Conservation (phyloP, 2,329 filamentous ascomycete species). For the Colletotrichum camelliae region DNA sequence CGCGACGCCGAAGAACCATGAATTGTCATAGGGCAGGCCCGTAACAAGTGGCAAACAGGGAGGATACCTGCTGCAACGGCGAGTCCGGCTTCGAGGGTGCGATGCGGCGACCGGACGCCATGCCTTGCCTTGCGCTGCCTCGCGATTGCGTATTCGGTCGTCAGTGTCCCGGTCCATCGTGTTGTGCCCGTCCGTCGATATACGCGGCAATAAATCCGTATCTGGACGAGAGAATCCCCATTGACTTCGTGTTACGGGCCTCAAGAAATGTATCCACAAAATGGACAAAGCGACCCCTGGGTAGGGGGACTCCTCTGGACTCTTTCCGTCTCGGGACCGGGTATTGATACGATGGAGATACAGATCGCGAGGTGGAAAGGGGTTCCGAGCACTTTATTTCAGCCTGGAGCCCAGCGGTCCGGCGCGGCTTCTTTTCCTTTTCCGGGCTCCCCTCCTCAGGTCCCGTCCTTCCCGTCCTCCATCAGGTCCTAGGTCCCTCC, state of each 20-base stretch:
- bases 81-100: background rate
- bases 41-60: background rate
- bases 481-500: background rate
- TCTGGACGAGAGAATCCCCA: background rate
- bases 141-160: background rate
- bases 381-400: background rate
- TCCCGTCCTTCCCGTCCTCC: background rate
- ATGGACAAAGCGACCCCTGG: background rate
- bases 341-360: slow-evolving; percentile 11
- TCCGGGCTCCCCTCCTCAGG: background rate
- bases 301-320: background rate
- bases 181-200: background rate
- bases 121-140: background rate
- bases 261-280: background rate
- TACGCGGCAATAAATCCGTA: background rate
- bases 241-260: background rate
- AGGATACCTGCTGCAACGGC: background rate
- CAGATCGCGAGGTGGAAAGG: background rate
- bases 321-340: slow-evolving; percentile 7
- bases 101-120: background rate
- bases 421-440: background rate
- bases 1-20: background rate
- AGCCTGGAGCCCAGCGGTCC: background rate
- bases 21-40: background rate
- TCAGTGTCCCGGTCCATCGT: background rate